These are phyloP conservation scores for Leishmania braziliensis DNA, from an alignment of 208 protist species.

Conservation along the genomic window DNA sequence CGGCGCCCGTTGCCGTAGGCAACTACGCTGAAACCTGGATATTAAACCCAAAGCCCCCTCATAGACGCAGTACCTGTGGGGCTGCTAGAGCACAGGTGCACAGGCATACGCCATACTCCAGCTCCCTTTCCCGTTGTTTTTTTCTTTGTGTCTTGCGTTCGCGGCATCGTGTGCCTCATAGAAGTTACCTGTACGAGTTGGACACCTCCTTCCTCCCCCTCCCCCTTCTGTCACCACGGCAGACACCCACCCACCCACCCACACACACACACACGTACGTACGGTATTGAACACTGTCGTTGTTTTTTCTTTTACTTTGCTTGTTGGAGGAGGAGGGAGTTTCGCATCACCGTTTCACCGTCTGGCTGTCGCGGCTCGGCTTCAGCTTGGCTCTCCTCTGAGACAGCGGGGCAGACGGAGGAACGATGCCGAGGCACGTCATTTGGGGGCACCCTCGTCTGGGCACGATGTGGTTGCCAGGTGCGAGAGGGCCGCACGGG, in stretches of 20 bases:
- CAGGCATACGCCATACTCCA: not conserved
- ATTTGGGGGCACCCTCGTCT: not conserved
- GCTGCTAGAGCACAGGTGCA: not conserved
- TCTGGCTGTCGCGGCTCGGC: no score
- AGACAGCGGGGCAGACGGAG: not conserved
- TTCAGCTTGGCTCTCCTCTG: not conserved
- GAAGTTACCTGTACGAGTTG: conserved; percentile 2
- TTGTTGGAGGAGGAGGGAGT: not conserved
- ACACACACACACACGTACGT: no score
- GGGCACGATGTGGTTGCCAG: not conserved
- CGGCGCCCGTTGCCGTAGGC: not conserved
- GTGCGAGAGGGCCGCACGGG: not conserved
- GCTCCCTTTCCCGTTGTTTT: not conserved
- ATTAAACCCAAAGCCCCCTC: not conserved
- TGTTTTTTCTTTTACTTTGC: not conserved
- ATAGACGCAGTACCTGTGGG: not conserved
- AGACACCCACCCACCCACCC: not conserved
- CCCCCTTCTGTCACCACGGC: not conserved
- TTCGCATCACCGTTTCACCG: not conserved
- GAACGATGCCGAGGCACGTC: not conserved
- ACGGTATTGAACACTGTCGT: not conserved
- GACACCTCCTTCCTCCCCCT: not conserved
- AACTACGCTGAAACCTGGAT: not conserved
- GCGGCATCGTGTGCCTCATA: not conserved
- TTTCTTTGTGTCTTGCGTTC: not conserved